Conservation (phyloP, 1,284 basidiomycete genomes). For the Trametes polyzona region DNA sequence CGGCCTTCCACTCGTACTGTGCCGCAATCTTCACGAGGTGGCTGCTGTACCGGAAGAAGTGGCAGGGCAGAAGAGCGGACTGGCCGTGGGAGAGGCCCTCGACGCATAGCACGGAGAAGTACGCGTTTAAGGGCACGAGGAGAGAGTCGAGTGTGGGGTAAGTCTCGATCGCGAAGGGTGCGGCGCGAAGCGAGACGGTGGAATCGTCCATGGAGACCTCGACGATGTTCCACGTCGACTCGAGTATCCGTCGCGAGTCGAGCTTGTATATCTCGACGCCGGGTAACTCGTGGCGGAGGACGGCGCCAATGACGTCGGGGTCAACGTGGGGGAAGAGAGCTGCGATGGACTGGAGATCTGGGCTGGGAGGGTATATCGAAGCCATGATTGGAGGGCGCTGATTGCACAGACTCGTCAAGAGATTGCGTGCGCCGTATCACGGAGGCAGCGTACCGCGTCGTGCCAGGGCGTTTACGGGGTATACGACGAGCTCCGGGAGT, state of each 20-base stretch:
- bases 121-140: constrained; percentile 38
- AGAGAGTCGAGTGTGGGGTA: constrained; percentile 40
- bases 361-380: constrained; percentile 26
- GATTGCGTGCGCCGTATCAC: constrained; percentile 4
- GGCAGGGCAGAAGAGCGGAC: constrained; percentile 32
- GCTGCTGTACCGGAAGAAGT: constrained; percentile 39
- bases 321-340: constrained; percentile 40
- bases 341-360: constrained; percentile 25
- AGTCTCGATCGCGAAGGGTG: constrained; percentile 34
- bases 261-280: constrained; percentile 39
- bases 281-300: constrained; percentile 36
- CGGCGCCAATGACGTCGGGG: constrained; percentile 34
- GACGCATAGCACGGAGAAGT: constrained; percentile 39
- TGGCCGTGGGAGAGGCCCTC: constrained; percentile 34
- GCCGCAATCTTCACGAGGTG: constrained; percentile 36
- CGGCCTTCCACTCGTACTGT: constrained; percentile 40
- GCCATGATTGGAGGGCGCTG: constrained; percentile 17
- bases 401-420: constrained; percentile 8
- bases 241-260: constrained; percentile 37
- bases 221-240: constrained; percentile 36
- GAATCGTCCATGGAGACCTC: constrained; percentile 35
- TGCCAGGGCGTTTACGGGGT: constrained; percentile 8
- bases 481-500: constrained; percentile 3
- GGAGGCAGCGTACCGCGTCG: constrained; percentile 13
- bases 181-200: constrained; percentile 27